Percentiles rank a stretch among this genome's conserved stretches.
phyloP scores from a whole-genome alignment of 306 rosid species.

The Quercus suber region DNA sequence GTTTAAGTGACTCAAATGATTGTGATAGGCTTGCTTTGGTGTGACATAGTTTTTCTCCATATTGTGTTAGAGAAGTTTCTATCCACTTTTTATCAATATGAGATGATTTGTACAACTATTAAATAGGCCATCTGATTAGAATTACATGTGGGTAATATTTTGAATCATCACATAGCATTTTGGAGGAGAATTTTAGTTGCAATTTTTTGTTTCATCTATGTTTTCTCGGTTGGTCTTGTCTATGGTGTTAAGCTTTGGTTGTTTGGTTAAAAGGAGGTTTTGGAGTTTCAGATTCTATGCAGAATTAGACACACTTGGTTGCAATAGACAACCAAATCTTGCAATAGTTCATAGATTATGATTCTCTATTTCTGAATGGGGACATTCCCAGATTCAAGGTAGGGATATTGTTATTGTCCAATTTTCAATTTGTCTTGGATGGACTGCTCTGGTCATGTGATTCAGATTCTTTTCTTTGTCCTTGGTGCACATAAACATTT shows the following conservation, averaged over 20 bases:
- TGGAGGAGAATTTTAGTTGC: too few species aligned
- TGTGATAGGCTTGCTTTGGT: too few species aligned
- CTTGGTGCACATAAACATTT: neutral
- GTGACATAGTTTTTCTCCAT: too few species aligned
- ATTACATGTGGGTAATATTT: too few species aligned
- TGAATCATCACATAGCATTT: too few species aligned
- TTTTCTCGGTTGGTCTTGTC: neutral
- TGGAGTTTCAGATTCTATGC: neutral
- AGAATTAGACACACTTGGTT: neutral
- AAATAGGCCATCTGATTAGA: too few species aligned
- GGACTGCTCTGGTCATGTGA: neutral
- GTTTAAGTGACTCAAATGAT: too few species aligned
- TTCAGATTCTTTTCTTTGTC: neutral
- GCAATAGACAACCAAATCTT: neutral
- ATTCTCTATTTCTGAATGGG: neutral
- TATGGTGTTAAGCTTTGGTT: neutral
- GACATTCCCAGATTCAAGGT: neutral
- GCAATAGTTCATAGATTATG: neutral
- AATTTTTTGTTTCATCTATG: neutral
- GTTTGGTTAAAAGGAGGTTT: neutral
- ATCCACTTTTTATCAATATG: neutral
- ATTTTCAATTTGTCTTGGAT: neutral
- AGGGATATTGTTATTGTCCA: neutral
- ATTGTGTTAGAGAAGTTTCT: neutral
- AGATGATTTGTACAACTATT: too few species aligned